Evolutionary conservation across 2,329 filamentous ascomycete species (phyloP), one percentile per base, ranked within the genome.

Genomic region (Colletotrichum theobromicola): DNA sequence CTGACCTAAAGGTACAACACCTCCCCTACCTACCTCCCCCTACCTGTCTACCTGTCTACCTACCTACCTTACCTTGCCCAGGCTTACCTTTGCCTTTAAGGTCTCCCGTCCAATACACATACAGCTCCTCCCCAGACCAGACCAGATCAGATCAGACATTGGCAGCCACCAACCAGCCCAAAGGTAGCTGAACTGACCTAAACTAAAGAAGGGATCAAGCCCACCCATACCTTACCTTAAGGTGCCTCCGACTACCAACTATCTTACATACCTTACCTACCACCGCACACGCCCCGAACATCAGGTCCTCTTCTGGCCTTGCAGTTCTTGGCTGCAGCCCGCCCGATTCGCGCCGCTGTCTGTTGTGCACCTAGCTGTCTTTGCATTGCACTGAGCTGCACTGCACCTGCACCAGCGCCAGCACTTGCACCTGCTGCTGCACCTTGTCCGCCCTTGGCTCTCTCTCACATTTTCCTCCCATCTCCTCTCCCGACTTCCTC

Each of bases 401-500:
- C 42, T 50, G n/a, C 42, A 18, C n/a, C n/a, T n/a, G n/a, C n/a
- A n/a, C n/a, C n/a, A n/a, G n/a, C n/a, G n/a, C n/a, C n/a, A n/a
- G n/a, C n/a, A n/a, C n/a, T n/a, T n/a, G n/a, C n/a, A n/a, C n/a
- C 42, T 21, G 42, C n/a, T n/a, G 57, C 57, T 61, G 30, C 57
- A 55, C n/a, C 15, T 15, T 32, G 32, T 35, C 32, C 32, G 55
- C 28, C 66, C 58, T 67, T 57, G 50, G 46, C 64, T 67, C 21
- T 34, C 32, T 30, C 30, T 71, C 55, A 34, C 64, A 62, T 74
- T 74, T 67, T 32, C 61, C 62, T 65, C 24, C 60, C 60, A 37
- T 72, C 61, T 62, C 67, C 42, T 57, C 68, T 75, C 68, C 72
- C 68, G 62, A 72, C 68, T 57, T 37, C 68, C 62, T 74, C 67